These are phyloP conservation scores for Fraxinus albicans DNA, from an alignment of 305 asterid genomes.

Conservation along the genomic window DNA sequence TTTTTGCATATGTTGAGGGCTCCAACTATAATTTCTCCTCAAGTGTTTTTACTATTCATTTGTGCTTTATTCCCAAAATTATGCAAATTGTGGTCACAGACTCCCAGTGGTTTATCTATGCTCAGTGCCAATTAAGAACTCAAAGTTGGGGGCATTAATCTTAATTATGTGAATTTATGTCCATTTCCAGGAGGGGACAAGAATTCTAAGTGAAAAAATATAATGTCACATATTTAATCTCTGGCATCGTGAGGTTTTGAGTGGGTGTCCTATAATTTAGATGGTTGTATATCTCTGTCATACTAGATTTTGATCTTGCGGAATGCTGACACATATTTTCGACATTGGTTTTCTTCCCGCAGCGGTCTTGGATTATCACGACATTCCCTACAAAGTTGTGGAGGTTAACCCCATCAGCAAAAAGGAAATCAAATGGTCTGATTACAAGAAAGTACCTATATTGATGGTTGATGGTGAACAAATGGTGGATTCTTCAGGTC, in stretches of 20 bases:
- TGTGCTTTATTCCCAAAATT: background rate
- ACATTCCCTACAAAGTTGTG: constrained; percentile 78
- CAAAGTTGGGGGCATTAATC: background rate
- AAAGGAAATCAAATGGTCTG: constrained; percentile 93
- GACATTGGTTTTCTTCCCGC: constrained; percentile 23
- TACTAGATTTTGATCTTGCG: background rate
- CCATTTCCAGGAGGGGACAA: background rate
- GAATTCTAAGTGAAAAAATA: background rate
- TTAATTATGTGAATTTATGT: background rate
- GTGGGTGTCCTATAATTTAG: background rate
- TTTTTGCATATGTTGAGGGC: background rate
- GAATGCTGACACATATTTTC: background rate
- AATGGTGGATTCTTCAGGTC: constrained; percentile 82
- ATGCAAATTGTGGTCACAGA: background rate
- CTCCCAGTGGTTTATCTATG: background rate
- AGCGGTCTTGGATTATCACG: constrained; percentile 67
- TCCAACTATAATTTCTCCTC: background rate
- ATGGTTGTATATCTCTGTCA: background rate
- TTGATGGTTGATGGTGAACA: constrained; percentile 82
- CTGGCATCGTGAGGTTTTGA: background rate
- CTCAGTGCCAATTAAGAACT: background rate
- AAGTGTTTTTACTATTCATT: background rate
- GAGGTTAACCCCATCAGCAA: constrained; percentile 96
- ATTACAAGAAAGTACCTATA: constrained; percentile 95
- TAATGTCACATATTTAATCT: background rate